Conservation (phyloP, 495 filamentous ascomycete genomes). For the Daldinia vernicosa region DNA sequence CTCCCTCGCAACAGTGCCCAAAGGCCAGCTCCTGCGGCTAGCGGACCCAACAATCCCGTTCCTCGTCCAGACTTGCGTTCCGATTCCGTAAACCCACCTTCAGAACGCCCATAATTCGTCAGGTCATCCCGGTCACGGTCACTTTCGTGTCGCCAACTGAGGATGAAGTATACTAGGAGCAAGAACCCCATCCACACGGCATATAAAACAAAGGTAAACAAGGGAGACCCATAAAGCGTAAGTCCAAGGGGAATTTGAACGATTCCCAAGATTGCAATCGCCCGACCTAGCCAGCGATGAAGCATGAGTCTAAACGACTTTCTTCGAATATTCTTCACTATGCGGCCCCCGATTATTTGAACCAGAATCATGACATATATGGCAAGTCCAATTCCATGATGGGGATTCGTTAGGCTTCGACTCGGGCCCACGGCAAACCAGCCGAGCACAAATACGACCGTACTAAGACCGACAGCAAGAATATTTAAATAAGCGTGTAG, state of each 20-base stretch:
- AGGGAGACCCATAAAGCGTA: slow-evolving; percentile 90
- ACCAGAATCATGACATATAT: slow-evolving; percentile 86
- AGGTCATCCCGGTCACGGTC: slow-evolving; percentile 51
- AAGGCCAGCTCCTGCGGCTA: slow-evolving; percentile 69
- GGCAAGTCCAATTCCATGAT: slow-evolving; percentile 91
- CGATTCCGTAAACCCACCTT: slow-evolving; percentile 45
- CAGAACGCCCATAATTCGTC: slow-evolving; percentile 49
- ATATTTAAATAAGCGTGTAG: slow-evolving; percentile 86
- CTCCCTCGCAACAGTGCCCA: slow-evolving; percentile 62
- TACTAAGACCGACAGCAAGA: slow-evolving; percentile 75
- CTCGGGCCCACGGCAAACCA: slow-evolving; percentile 79
- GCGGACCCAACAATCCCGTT: slow-evolving; percentile 57
- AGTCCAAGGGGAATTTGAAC: slow-evolving; percentile 89
- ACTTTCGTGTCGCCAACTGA: slow-evolving; percentile 70
- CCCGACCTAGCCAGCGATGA: slow-evolving; percentile 88
- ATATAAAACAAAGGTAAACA: slow-evolving; percentile 83
- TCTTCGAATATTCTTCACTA: slow-evolving; percentile 67
- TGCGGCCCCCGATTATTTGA: slow-evolving; percentile 79
- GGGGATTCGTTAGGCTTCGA: slow-evolving; percentile 88
- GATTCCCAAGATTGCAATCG: slow-evolving; percentile 79
- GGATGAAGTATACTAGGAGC: slow-evolving; percentile 73
- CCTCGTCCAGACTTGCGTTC: slow-evolving; percentile 55
- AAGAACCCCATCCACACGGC: slow-evolving; percentile 75
- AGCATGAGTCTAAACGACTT: slow-evolving; percentile 77
- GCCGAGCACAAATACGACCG: slow-evolving; percentile 78